Conservation (phyloP, 1,284 basidiomycete genomes). For the Neolentinus lepideus region DNA sequence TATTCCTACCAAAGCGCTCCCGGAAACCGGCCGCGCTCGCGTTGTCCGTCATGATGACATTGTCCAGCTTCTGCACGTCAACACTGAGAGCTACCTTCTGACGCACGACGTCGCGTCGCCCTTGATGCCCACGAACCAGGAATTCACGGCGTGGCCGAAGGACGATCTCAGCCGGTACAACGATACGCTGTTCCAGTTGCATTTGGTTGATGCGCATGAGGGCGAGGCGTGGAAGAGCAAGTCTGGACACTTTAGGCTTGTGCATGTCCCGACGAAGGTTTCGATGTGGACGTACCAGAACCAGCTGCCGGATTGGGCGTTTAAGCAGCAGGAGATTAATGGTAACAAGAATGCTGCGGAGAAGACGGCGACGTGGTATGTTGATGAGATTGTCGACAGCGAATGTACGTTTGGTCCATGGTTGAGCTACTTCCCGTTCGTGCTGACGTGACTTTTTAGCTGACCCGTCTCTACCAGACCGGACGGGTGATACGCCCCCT, state of each 20-base stretch:
- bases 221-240: constrained; percentile 88
- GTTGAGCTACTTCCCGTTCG: neutral
- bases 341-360: constrained; percentile 93
- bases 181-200: constrained; percentile 82
- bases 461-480: constrained; percentile 39
- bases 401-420: constrained; percentile 44
- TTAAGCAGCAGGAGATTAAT: constrained; percentile 96
- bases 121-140: constrained; percentile 96
- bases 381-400: constrained; percentile 74
- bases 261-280: constrained; percentile 88
- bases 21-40: constrained; percentile 82
- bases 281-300: constrained; percentile 89
- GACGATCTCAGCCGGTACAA: constrained; percentile 71
- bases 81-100: constrained; percentile 77
- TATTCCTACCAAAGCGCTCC: constrained; percentile 88
- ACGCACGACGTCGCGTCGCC: constrained; percentile 98
- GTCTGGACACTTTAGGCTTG: constrained; percentile 82
- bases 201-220: constrained; percentile 65
- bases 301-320: constrained; percentile 92
- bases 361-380: constrained; percentile 82
- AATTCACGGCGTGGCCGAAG: constrained; percentile 87
- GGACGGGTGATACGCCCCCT: constrained; percentile 38
- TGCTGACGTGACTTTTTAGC: neutral
- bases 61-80: constrained; percentile 85
- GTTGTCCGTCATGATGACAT: constrained; percentile 86